Evolutionary conservation across 371 early-diverging fungal species (phyloP), one percentile per base, ranked within the genome.

Genomic region (Actinomortierella wolfii): DNA sequence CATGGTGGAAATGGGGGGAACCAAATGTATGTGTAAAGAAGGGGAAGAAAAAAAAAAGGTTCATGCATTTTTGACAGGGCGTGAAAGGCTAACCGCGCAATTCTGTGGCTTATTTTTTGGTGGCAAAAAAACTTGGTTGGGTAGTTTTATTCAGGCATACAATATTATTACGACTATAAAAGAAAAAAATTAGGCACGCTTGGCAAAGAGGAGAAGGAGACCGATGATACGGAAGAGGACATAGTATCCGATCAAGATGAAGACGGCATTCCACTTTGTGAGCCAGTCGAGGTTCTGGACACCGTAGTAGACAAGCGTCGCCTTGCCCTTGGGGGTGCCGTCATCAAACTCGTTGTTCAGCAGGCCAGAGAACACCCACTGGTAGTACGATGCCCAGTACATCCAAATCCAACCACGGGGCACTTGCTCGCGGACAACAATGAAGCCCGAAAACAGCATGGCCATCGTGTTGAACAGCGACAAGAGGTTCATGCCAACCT

Each of bases 391-490:
- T 0, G 71, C 71, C 71, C 71, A 71, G 59, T 58, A 65, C 4
- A 66, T 66, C 71, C 71, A 71, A 45, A 71, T 71, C 71, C 71
- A 71, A 2, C 71, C 71, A 2, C 65, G 61, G 8, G 71, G 71
- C 46, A 71, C 61, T 43, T 71, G 66, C 2, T 51, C 47, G 6
- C 66, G 56, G 55, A 54, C 58, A 21, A 66, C 71, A 25, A 71
- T 59, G 25, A 71, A 71, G 45, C 71, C 71, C 6, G 71, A 71
- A 59, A 71, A 71, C 53, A 71, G 47, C 71, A 71, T 71, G 7
- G 71, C 71, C 71, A 71, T 71, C n/a, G 71, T 71, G 56, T 71
- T 71, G 41, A 71, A 23, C 17, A 71, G 56, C 15, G 71, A 71
- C 29, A 71, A 43, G 1, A 71, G 18, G 59, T 52, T 65, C 71